Evolutionary conservation across 2,329 filamentous ascomycete genomes (phyloP).

Genomic region (Remersonia thermophila): DNA sequence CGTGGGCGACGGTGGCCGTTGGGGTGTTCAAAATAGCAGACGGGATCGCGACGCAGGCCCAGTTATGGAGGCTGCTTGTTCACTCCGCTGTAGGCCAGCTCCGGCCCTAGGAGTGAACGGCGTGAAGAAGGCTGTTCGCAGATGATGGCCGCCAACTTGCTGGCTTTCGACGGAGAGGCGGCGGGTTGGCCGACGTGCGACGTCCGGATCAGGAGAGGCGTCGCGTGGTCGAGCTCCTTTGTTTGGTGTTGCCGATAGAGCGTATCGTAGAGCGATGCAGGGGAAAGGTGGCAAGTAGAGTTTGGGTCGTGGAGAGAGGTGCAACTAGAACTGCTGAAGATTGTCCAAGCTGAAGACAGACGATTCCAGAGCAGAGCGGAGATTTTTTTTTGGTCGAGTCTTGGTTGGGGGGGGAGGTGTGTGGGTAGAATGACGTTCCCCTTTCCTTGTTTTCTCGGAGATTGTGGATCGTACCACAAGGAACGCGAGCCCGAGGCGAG

Average conservation of each 20-base stretch:
- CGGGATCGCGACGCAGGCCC: constrained; percentile 21
- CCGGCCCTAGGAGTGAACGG: constrained; percentile 84
- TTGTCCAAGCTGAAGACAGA: too few species aligned
- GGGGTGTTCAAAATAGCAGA: constrained; percentile 7
- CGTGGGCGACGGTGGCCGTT: too few species aligned
- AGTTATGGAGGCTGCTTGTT: constrained; percentile 98
- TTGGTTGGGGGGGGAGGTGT: too few species aligned
- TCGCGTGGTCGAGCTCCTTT: constrained; percentile 1
- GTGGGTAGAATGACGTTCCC: too few species aligned
- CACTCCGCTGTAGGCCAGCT: constrained; percentile 89
- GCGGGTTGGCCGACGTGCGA: constrained; percentile 1
- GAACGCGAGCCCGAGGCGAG: too few species aligned
- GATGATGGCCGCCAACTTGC: constrained; percentile 30
- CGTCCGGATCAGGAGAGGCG: constrained; percentile 1
- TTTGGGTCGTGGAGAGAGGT: neutral
- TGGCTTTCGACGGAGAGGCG: constrained; percentile 11
- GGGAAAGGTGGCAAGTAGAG: neutral
- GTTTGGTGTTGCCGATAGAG: neutral
- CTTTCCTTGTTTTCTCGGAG: too few species aligned
- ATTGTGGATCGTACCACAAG: too few species aligned
- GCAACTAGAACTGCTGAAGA: too few species aligned
- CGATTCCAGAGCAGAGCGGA: too few species aligned
- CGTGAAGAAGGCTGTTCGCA: constrained; percentile 59
- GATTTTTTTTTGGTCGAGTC: too few species aligned
- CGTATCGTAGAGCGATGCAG: neutral